A percentile compares a stretch with the other conserved stretches of the same genome.
phyloP scores from a whole-genome alignment of 305 asterid species.

The Salvia sclarea region DNA sequence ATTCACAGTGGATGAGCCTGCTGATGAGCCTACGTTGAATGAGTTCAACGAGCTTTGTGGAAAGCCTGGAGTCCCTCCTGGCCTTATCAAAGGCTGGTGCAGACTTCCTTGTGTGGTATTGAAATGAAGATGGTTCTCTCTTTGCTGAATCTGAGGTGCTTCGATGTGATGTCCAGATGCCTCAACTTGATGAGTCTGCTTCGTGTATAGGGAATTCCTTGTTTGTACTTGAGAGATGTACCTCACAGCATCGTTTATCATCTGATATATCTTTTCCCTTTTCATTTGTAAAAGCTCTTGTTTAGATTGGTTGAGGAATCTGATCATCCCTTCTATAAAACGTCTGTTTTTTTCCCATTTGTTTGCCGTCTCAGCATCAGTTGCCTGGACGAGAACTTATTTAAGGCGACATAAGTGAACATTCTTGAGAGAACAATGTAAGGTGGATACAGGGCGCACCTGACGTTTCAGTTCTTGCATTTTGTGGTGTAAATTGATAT shows the following conservation, averaged over 20 bases:
- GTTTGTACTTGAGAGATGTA: not conserved
- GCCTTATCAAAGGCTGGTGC: conserved; percentile 26
- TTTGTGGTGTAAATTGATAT: conserved; percentile 9
- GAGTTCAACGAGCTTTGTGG: conserved; percentile 30
- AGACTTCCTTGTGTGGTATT: conserved; percentile 25
- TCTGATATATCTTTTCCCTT: conserved; percentile 32
- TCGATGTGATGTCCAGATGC: conserved; percentile 26
- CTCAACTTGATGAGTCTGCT: conserved; percentile 34
- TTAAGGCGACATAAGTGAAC: conserved; percentile 13
- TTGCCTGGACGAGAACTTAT: conserved; percentile 35
- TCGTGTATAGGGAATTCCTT: not conserved
- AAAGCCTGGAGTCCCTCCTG: conserved; percentile 26
- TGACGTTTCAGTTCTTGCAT: conserved; percentile 31
- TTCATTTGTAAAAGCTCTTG: conserved; percentile 28
- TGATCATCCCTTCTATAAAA: not conserved
- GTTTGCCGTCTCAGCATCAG: conserved; percentile 19
- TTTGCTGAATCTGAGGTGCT: conserved; percentile 38
- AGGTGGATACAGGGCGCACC: conserved; percentile 31
- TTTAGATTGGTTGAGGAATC: conserved; percentile 33
- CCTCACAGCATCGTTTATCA: conserved; percentile 13
- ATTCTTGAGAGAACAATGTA: not conserved
- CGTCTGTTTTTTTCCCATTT: conserved; percentile 18
- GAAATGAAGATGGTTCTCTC: conserved; percentile 30
- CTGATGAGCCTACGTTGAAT: conserved; percentile 32
- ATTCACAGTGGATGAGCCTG: conserved; percentile 23